Evolutionary conservation across 164 flowering plant species (phyloP), one percentile per base, ranked within the genome.

Genomic region (Vitis rotundifolia): DNA sequence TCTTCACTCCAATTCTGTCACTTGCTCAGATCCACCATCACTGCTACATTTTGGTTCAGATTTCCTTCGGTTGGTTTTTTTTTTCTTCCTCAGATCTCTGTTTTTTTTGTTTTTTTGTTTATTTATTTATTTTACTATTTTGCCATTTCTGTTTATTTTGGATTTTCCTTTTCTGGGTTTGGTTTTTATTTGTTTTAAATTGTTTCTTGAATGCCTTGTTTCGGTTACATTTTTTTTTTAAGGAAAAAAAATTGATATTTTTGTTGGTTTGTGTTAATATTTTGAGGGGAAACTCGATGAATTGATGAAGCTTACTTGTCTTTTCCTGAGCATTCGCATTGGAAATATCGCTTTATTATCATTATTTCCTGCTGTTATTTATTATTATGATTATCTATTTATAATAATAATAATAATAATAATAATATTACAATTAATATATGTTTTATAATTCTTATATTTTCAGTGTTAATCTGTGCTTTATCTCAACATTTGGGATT

Each of bases 51-150:
- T 60, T 7, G 61, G 5, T 56, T 62, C 51, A 18, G 19, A 19
- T 48, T 56, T 55, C 22, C 64, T 64, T 58, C 73, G 65, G 67
- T 72, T 7, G 9, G 69, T 61, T 16, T 26, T 64, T n/a, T 19
- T 50, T 59, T 26, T 28, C 57, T 55, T 55, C 47, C 0, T 31
- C 44, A 6, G 44, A 4, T 56, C 49, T n/a, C n/a, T 22, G 26
- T 22, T 22, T 22, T 0, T 22, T 22, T 22, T n/a, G n/a, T 22
- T 22, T 22, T 22, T 22, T 22, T 22, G 1, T 22, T 19, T 19
- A 19, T 5, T 26, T 22, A 19, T 56, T 9, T 53, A 6, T 65
- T 28, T 50, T 28, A 14, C 2, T 16, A 0, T 51, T 29, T 31
- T 2, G 31, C 8, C 13, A 13, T 48, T 64, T 64, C 1, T 57